Conservation (phyloP, 2,329 filamentous ascomycete genomes). For the Ophiocordyceps sinensis region DNA sequence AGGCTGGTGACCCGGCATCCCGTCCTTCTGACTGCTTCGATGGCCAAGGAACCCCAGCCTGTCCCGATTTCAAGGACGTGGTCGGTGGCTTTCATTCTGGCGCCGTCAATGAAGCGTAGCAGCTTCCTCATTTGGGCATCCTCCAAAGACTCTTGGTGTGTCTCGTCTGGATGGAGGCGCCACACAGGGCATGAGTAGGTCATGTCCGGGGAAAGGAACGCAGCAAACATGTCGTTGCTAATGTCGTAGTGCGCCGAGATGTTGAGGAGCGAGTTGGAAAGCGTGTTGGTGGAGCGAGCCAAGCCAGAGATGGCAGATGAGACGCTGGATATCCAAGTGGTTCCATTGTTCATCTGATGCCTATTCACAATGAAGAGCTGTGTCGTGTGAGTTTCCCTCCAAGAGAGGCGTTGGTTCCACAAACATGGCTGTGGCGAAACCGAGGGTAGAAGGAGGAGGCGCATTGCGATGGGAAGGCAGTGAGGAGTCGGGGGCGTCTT, state of each 20-base stretch:
- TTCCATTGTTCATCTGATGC: constrained; percentile 48
- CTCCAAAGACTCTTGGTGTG: constrained; percentile 39
- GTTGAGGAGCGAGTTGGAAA: constrained; percentile 47
- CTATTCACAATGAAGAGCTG: constrained; percentile 59
- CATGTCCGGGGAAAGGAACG: constrained; percentile 62
- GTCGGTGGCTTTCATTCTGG: constrained; percentile 46
- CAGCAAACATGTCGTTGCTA: constrained; percentile 61
- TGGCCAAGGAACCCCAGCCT: constrained; percentile 63
- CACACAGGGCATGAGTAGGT: constrained; percentile 62
- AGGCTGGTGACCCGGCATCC: constrained; percentile 55
- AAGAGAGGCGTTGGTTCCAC: background rate
- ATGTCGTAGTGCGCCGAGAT: constrained; percentile 64
- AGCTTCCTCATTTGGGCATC: constrained; percentile 55
- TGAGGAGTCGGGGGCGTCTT: constrained; percentile 6
- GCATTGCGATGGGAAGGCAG: background rate
- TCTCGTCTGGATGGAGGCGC: constrained; percentile 11
- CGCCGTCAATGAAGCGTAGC: constrained; percentile 48
- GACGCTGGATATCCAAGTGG: constrained; percentile 44
- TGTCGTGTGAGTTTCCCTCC: background rate
- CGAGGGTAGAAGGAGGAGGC: too few species aligned
- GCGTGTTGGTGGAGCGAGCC: constrained; percentile 40
- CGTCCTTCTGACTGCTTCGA: constrained; percentile 49
- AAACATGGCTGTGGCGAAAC: too few species aligned
- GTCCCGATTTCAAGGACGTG: constrained; percentile 64
- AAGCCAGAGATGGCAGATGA: constrained; percentile 42